A percentile compares a stretch with the other conserved stretches of the same genome.
These are phyloP conservation scores for Kwoniella pini DNA, from an alignment of 768 basidiomycete species.

Conservation along the genomic window DNA sequence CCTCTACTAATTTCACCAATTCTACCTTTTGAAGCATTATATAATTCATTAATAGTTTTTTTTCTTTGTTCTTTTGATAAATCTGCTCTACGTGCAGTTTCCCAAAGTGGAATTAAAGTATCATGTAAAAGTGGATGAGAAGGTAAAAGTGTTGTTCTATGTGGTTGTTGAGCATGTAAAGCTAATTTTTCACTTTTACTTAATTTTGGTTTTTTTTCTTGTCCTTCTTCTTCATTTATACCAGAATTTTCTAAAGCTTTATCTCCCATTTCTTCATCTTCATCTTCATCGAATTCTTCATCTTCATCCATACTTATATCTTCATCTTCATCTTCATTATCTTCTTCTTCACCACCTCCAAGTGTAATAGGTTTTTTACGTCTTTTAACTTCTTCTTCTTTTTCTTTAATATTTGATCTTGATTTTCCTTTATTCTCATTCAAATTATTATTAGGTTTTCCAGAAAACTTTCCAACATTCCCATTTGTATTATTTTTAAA, in stretches of 20 bases:
- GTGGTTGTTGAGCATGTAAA: conserved; percentile 52
- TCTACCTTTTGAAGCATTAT: conserved; percentile 73
- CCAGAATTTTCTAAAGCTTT: conserved; percentile 7
- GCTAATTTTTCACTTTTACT: conserved; percentile 49
- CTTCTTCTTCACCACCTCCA: conserved; percentile 37
- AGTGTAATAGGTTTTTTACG: conserved; percentile 40
- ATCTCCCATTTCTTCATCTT: conserved; percentile 28
- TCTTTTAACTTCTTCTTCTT: conserved; percentile 16
- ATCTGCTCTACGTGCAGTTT: conserved; percentile 50
- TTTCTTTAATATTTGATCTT: conserved; percentile 5
- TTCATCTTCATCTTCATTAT: conserved; percentile 30
- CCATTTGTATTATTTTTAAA: not conserved
- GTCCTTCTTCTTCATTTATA: conserved; percentile 10
- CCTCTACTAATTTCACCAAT: conserved; percentile 85
- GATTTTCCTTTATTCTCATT: conserved; percentile 1
- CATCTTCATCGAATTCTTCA: conserved; percentile 26
- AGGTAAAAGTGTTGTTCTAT: conserved; percentile 51
- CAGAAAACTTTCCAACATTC: not conserved
- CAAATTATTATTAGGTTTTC: not conserved
- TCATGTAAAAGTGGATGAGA: conserved; percentile 51
- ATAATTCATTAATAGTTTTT: conserved; percentile 71
- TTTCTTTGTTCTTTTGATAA: conserved; percentile 69
- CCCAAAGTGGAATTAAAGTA: conserved; percentile 51
- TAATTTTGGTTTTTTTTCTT: conserved; percentile 37
- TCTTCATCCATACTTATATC: conserved; percentile 25